Conservation (phyloP, 2,329 filamentous ascomycete species). For the Hypoxylon sp. region DNA sequence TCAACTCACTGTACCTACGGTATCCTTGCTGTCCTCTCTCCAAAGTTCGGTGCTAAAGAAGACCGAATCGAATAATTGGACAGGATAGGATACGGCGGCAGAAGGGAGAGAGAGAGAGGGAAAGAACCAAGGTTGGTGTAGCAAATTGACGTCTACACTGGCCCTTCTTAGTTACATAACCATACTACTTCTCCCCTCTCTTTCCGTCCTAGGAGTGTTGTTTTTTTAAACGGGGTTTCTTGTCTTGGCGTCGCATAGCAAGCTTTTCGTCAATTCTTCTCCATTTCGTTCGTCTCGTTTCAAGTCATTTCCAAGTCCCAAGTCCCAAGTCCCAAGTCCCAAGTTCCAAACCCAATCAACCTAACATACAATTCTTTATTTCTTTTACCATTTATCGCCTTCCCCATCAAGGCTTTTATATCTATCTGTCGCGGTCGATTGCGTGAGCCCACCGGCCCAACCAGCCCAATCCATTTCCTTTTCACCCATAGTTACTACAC, state of each 20-base stretch:
- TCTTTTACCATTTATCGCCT: slow-evolving; percentile 15
- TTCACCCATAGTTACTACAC: slow-evolving; percentile 32
- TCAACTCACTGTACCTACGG: not conserved
- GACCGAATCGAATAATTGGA: too few species aligned
- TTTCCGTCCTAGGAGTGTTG: slow-evolving; percentile 1
- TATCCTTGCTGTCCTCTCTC: too few species aligned
- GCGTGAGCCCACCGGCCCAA: slow-evolving; percentile 22
- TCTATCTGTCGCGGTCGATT: slow-evolving; percentile 10
- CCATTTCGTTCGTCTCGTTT: slow-evolving; percentile 16
- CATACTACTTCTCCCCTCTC: not conserved
- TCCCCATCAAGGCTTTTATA: slow-evolving; percentile 31
- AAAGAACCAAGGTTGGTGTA: not conserved
- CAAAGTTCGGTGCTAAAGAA: too few species aligned
- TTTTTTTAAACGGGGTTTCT: slow-evolving; percentile 31
- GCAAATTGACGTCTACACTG: slow-evolving; percentile 21
- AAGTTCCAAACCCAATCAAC: slow-evolving; percentile 20
- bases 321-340: too few species aligned
- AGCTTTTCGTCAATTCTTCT: slow-evolving; percentile 32
- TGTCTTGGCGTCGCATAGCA: slow-evolving; percentile 45
- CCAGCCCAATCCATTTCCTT: slow-evolving; percentile 24
- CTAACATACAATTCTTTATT: slow-evolving; percentile 2
- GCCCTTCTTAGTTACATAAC: slow-evolving; percentile 3
- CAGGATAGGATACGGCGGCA: slow-evolving; percentile 8
- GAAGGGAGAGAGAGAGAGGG: not conserved
- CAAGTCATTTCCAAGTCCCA: too few species aligned